These are phyloP conservation scores for Cercophora sp. DNA, from an alignment of 495 filamentous ascomycete genomes.

Conservation along the genomic window DNA sequence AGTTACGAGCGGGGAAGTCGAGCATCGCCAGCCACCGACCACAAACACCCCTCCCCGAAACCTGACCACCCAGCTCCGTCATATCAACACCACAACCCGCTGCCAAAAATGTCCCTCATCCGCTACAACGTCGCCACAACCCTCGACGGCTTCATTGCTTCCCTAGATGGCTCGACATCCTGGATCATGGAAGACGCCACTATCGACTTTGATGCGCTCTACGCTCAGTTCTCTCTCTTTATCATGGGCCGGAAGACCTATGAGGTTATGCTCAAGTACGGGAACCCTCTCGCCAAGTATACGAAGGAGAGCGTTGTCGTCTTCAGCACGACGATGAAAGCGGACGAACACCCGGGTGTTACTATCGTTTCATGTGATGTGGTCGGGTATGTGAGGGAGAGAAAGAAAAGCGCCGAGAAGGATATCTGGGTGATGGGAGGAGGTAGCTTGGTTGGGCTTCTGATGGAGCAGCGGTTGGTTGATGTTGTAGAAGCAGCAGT, in stretches of 20 bases:
- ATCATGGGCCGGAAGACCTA: slow-evolving; percentile 19
- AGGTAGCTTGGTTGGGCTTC: slow-evolving; percentile 11
- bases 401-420: background rate
- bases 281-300: slow-evolving; percentile 2
- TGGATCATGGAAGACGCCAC: slow-evolving; percentile 16
- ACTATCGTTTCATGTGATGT: slow-evolving; percentile 5
- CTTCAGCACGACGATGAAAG: background rate
- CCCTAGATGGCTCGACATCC: background rate
- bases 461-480: slow-evolving; percentile 12
- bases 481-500: slow-evolving; percentile 19
- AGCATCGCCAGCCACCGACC: too few species aligned
- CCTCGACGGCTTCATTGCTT: slow-evolving; percentile 20
- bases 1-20: too few species aligned
- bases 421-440: slow-evolving; percentile 23
- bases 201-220: slow-evolving; percentile 16
- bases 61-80: background rate
- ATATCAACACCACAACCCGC: background rate
- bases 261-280: slow-evolving; percentile 7
- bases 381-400: background rate
- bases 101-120: background rate
- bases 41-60: background rate
- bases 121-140: slow-evolving; percentile 20
- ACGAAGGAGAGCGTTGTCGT: slow-evolving; percentile 6
- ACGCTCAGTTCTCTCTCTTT: slow-evolving; percentile 10
- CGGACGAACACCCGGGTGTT: background rate